Evolutionary conservation across 805 yeast species (phyloP).

Genomic region (Cyberlindnera meyerae): DNA sequence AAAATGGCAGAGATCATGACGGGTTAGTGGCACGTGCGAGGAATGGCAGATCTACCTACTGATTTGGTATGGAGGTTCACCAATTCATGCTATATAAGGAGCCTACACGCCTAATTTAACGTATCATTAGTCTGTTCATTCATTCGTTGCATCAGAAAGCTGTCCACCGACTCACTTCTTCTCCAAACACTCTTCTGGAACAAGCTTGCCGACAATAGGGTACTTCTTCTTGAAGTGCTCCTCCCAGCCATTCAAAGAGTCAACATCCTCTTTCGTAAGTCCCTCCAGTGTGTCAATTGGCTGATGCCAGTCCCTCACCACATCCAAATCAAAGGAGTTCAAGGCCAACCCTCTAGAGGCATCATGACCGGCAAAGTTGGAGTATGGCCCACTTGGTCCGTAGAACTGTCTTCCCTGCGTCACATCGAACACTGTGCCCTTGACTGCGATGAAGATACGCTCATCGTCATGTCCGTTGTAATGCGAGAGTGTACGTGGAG

Average conservation of each 20-base stretch:
- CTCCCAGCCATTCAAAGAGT: constrained; percentile 80
- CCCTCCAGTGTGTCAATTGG: constrained; percentile 73
- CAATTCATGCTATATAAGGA: too few species aligned
- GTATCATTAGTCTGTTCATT: too few species aligned
- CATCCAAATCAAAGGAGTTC: constrained; percentile 73
- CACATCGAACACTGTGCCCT: constrained; percentile 82
- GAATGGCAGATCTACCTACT: constrained; percentile 1
- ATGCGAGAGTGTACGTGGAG: constrained; percentile 67
- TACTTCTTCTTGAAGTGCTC: constrained; percentile 79
- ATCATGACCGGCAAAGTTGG: constrained; percentile 92
- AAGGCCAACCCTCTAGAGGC: constrained; percentile 89
- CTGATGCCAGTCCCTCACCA: constrained; percentile 62
- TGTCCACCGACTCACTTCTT: too few species aligned
- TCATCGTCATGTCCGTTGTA: constrained; percentile 80
- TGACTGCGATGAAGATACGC: constrained; percentile 80
- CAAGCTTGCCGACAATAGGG: constrained; percentile 69
- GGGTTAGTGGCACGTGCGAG: neutral
- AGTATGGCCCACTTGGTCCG: constrained; percentile 95
- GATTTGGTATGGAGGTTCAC: too few species aligned
- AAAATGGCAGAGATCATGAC: neutral
- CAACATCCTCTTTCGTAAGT: constrained; percentile 53
- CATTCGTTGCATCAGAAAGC: too few species aligned
- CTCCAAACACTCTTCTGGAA: constrained; percentile 33
- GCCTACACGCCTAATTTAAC: too few species aligned
- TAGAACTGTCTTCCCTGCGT: constrained; percentile 75